Evolutionary conservation across 441 rosid species (phyloP).

Genomic region (Erysimum pusillum): DNA sequence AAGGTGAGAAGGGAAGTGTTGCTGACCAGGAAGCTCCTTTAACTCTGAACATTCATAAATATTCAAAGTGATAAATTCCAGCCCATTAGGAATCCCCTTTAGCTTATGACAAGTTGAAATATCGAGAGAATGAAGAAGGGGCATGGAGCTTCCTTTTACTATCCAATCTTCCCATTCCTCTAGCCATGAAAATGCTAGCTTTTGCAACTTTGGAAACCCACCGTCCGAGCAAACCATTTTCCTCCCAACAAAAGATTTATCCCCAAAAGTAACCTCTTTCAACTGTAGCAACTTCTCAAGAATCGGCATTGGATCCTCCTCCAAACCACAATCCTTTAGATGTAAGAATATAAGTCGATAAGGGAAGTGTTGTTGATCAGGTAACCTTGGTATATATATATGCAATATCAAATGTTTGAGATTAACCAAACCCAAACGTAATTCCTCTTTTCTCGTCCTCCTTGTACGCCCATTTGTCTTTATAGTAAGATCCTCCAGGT

Average conservation of each 20-base stretch:
- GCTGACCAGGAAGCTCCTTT: no score
- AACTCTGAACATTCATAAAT: no score
- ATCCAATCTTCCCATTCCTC: no score
- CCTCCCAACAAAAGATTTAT: not conserved
- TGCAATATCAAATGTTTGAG: not conserved
- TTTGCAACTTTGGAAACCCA: not conserved
- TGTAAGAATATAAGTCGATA: not conserved
- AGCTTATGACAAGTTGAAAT: no score
- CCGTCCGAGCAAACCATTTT: not conserved
- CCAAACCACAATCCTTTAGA: not conserved
- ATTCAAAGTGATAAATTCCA: no score
- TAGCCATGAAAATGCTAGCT: not conserved
- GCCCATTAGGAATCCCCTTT: no score
- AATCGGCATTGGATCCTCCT: not conserved
- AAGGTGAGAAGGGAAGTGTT: no score
- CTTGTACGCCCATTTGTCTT: no score
- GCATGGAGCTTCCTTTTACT: no score
- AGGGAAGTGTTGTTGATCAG: not conserved
- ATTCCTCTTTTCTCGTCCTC: not conserved
- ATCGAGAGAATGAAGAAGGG: no score
- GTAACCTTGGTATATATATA: not conserved
- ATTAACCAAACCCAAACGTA: not conserved
- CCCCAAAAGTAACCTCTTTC: rapidly evolving
- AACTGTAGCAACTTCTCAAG: not conserved
- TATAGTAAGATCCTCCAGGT: not conserved